These are phyloP conservation scores for Vitellaria paradoxa DNA, from an alignment of 179 eudicot species.

Conservation along the genomic window DNA sequence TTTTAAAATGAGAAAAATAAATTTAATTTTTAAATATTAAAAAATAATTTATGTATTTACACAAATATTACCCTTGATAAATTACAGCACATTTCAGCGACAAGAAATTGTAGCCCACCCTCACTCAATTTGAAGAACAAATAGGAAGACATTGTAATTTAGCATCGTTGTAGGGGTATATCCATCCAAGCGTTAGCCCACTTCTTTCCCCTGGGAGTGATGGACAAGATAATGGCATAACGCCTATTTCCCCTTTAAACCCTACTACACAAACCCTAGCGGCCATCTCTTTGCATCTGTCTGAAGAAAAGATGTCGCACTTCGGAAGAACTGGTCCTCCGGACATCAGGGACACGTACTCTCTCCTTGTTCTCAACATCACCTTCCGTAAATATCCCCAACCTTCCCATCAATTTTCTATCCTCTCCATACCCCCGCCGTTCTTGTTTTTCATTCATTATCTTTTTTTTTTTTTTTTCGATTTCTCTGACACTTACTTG, in stretches of 20 bases:
- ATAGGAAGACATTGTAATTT: too few species aligned
- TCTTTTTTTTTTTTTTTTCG: background rate
- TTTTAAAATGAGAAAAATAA: too few species aligned
- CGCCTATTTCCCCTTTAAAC: background rate
- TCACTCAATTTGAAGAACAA: too few species aligned
- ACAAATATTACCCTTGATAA: too few species aligned
- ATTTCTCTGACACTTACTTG: background rate
- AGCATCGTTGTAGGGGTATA: too few species aligned
- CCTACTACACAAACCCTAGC: conserved; percentile 18
- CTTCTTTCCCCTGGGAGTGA: too few species aligned
- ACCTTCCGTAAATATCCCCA: conserved; percentile 58
- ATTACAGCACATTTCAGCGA: too few species aligned
- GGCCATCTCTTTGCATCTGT: conserved; percentile 9
- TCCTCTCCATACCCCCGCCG: background rate
- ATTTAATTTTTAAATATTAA: too few species aligned
- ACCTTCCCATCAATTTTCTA: background rate
- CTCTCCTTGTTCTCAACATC: conserved; percentile 98
- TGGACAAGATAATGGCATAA: too few species aligned
- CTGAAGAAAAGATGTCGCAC: conserved; percentile 65
- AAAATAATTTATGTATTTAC: too few species aligned
- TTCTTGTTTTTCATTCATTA: background rate
- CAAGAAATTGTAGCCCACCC: too few species aligned
- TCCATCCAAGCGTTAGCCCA: too few species aligned
- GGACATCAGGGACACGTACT: conserved; percentile 88
- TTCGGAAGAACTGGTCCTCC: conserved; percentile 98